phyloP scores from a whole-genome alignment of 108 stramenopile species.

The Schizochytrium sp. region DNA sequence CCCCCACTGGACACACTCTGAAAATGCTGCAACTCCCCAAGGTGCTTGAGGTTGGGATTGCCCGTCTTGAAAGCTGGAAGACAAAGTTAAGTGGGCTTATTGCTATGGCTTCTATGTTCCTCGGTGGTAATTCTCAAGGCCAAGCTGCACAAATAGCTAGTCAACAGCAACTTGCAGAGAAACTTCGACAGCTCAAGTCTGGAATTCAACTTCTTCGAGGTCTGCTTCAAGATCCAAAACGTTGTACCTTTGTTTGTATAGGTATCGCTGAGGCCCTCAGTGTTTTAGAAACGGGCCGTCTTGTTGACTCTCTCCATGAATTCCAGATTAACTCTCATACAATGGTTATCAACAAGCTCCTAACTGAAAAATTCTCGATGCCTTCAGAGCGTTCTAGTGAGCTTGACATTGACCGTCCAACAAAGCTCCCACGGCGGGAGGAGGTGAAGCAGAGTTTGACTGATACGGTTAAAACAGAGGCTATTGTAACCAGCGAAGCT shows the following conservation, averaged over 20 bases:
- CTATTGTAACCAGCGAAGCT: background rate
- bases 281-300: slow-evolving; percentile 82
- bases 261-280: slow-evolving; percentile 84
- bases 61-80: slow-evolving; percentile 80
- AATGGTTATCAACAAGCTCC: slow-evolving; percentile 83
- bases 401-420: too few species aligned
- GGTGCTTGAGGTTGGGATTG: slow-evolving; percentile 80
- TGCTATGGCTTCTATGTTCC: slow-evolving; percentile 77
- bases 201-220: slow-evolving; percentile 77
- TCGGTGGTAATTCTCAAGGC: slow-evolving; percentile 62
- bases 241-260: slow-evolving; percentile 83
- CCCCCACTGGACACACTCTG: slow-evolving; percentile 85
- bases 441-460: too few species aligned
- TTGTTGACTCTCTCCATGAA: slow-evolving; percentile 81
- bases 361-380: slow-evolving; percentile 63
- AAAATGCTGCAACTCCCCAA: slow-evolving; percentile 82
- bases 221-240: slow-evolving; percentile 78
- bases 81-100: slow-evolving; percentile 77
- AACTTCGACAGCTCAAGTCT: slow-evolving; percentile 69
- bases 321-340: slow-evolving; percentile 80
- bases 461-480: too few species aligned
- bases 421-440: too few species aligned
- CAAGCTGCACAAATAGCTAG: slow-evolving; percentile 54
- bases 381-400: background rate
- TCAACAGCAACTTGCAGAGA: slow-evolving; percentile 65